A percentile compares a stretch with the other conserved stretches of the same genome.
These are phyloP conservation scores for Suhomyces vadensis DNA, from an alignment of 805 yeast species.

Conservation along the genomic window DNA sequence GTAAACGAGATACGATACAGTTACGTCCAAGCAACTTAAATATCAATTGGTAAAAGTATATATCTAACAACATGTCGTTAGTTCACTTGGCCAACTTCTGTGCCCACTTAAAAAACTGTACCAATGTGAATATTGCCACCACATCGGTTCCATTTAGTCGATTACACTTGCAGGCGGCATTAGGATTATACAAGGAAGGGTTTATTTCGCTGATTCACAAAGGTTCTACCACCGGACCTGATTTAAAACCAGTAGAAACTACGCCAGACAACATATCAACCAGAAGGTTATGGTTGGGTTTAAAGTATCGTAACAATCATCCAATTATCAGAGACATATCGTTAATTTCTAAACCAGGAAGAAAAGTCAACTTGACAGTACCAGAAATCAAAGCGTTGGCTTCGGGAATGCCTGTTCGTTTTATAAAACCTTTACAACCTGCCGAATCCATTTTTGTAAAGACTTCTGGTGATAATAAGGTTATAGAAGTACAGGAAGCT, in stretches of 20 bases:
- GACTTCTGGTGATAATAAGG: conserved; percentile 42
- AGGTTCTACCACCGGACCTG: conserved; percentile 87
- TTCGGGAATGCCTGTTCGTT: conserved; percentile 71
- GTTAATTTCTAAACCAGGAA: conserved; percentile 81
- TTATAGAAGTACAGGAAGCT: conserved; percentile 85
- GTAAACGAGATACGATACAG: not conserved
- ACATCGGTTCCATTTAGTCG: conserved; percentile 84
- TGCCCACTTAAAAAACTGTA: conserved; percentile 86
- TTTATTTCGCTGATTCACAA: conserved; percentile 80
- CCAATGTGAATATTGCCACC: conserved; percentile 67
- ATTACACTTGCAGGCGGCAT: conserved; percentile 78
- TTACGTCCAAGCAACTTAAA: not conserved
- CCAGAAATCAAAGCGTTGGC: conserved; percentile 73
- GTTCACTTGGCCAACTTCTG: conserved; percentile 82
- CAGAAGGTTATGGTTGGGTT: conserved; percentile 87
- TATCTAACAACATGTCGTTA: conserved; percentile 61
- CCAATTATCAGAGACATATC: conserved; percentile 74
- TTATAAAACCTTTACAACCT: conserved; percentile 78
- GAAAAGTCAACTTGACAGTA: conserved; percentile 62
- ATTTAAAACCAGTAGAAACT: conserved; percentile 65
- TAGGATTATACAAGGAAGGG: conserved; percentile 88
- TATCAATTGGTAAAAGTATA: not conserved
- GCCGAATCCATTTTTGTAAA: conserved; percentile 83
- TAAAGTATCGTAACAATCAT: conserved; percentile 79
- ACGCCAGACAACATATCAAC: conserved; percentile 86